Conservation (phyloP, 2,329 filamentous ascomycete genomes). For the Pestalotiopsis fici region DNA sequence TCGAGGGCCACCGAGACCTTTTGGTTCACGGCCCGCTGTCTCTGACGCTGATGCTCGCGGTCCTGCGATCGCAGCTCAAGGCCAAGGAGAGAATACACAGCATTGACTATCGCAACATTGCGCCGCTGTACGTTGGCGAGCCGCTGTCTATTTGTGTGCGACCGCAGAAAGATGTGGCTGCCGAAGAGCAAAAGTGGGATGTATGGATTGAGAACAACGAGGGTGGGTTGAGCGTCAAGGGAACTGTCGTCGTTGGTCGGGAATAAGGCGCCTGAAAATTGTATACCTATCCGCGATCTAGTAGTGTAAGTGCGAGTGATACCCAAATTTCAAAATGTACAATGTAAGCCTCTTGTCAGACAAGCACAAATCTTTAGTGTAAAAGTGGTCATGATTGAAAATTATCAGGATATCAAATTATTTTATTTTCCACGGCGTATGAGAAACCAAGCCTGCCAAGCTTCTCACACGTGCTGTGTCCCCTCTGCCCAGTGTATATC, state of each 20-base stretch:
- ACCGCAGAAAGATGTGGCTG: slow-evolving; percentile 28
- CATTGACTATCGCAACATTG: slow-evolving; percentile 79
- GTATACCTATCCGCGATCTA: background rate
- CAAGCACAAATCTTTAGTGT: background rate
- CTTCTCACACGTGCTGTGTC: background rate
- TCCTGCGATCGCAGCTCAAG: slow-evolving; percentile 54
- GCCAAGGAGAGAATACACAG: slow-evolving; percentile 42
- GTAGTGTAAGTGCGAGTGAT: background rate
- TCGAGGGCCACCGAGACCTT: slow-evolving; percentile 74
- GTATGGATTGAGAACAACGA: slow-evolving; percentile 66
- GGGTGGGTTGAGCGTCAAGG: slow-evolving; percentile 66
- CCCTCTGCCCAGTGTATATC: background rate
- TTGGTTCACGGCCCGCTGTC: slow-evolving; percentile 88
- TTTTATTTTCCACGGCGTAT: background rate
- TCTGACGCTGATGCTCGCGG: slow-evolving; percentile 73
- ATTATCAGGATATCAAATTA: background rate
- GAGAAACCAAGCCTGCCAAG: background rate
- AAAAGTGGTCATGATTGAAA: background rate
- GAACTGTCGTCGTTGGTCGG: slow-evolving; percentile 33
- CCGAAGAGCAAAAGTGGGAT: slow-evolving; percentile 46
- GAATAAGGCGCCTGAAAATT: background rate
- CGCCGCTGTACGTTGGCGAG: slow-evolving; percentile 77
- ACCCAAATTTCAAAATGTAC: background rate
- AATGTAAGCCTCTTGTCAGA: background rate
- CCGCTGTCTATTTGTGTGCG: slow-evolving; percentile 69